These are phyloP conservation scores for Mycosphaerella sp. DNA, from an alignment of 2,329 filamentous ascomycete species.

Conservation along the genomic window DNA sequence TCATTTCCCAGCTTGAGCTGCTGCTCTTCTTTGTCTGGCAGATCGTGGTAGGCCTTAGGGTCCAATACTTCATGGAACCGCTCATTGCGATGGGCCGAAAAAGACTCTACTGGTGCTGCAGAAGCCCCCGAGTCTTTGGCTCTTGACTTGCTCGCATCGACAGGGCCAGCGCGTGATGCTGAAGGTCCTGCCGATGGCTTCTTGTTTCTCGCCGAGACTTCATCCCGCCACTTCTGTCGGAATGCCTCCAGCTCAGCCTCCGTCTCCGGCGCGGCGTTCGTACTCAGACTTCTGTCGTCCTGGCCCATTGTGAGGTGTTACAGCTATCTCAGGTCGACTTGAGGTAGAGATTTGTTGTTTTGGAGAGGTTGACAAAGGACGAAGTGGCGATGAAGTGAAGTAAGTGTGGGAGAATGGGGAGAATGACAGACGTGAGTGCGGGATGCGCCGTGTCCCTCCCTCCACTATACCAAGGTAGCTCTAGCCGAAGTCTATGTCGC, in stretches of 20 bases:
- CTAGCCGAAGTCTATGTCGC: neutral
- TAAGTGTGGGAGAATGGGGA: too few relatives aligned
- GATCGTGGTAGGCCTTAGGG: constrained; percentile 41
- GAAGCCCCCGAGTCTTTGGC: neutral
- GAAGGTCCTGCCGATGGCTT: constrained; percentile 14
- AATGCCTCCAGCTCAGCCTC: constrained; percentile 75
- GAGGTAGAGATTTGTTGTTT: too few relatives aligned
- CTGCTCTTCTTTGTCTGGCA: constrained; percentile 43
- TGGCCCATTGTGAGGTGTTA: constrained; percentile 9
- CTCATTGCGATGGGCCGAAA: constrained; percentile 30
- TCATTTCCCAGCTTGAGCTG: constrained; percentile 36
- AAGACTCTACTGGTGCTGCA: constrained; percentile 16
- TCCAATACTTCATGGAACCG: constrained; percentile 37
- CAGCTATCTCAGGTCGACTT: too few relatives aligned
- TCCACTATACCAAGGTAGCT: too few relatives aligned
- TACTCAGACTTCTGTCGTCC: constrained; percentile 6
- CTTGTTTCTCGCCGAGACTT: constrained; percentile 56
- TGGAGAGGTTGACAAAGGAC: too few relatives aligned
- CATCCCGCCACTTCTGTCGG: constrained; percentile 76
- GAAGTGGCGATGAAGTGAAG: too few relatives aligned
- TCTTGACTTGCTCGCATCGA: constrained; percentile 6
- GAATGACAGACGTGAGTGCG: too few relatives aligned
- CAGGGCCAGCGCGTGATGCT: neutral
- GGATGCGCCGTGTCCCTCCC: too few relatives aligned
- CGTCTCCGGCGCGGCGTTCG: constrained; percentile 26